These are phyloP conservation scores for Lecanosticta acicola DNA, from an alignment of 2,329 filamentous ascomycete species.

Conservation along the genomic window DNA sequence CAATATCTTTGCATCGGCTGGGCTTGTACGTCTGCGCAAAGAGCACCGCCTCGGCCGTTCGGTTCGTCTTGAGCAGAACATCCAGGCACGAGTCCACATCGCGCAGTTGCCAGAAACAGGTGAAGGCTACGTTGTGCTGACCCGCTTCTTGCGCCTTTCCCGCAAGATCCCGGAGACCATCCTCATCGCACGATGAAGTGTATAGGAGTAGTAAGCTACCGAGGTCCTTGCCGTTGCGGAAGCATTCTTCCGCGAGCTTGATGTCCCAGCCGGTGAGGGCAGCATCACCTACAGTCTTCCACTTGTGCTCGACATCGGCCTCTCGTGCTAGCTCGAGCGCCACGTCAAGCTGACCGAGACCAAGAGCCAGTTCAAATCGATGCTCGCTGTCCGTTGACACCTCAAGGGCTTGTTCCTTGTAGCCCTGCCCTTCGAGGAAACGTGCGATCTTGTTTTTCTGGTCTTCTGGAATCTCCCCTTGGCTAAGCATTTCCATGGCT, in stretches of 20 bases:
- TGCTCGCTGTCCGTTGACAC: constrained; percentile 94
- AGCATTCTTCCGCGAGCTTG: constrained; percentile 83
- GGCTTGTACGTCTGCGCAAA: constrained; percentile 97
- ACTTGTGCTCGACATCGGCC: constrained; percentile 90
- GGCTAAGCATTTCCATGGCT: constrained; percentile 72
- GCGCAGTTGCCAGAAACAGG: constrained; percentile 77
- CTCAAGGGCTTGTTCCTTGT: constrained; percentile 91
- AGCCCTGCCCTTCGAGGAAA: constrained; percentile 93
- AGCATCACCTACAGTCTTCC: constrained; percentile 94
- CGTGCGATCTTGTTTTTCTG: constrained; percentile 97
- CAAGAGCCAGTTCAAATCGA: constrained; percentile 86
- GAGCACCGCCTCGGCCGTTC: constrained; percentile 78
- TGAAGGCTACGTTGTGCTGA: constrained; percentile 89
- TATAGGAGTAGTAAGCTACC: constrained; percentile 84
- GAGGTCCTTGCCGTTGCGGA: constrained; percentile 81
- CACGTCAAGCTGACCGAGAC: constrained; percentile 75
- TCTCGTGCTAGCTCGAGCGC: constrained; percentile 77
- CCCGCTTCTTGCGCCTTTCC: constrained; percentile 68
- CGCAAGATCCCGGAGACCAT: constrained; percentile 67
- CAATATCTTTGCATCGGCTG: constrained; percentile 61
- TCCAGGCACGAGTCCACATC: constrained; percentile 78
- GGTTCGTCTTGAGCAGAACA: constrained; percentile 70
- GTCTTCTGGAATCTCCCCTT: constrained; percentile 68
- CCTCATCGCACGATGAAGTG: constrained; percentile 73
- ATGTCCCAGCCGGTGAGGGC: constrained; percentile 84